Evolutionary conservation across 495 filamentous ascomycete genomes (phyloP).

Genomic region (Haplographium delicatum): DNA sequence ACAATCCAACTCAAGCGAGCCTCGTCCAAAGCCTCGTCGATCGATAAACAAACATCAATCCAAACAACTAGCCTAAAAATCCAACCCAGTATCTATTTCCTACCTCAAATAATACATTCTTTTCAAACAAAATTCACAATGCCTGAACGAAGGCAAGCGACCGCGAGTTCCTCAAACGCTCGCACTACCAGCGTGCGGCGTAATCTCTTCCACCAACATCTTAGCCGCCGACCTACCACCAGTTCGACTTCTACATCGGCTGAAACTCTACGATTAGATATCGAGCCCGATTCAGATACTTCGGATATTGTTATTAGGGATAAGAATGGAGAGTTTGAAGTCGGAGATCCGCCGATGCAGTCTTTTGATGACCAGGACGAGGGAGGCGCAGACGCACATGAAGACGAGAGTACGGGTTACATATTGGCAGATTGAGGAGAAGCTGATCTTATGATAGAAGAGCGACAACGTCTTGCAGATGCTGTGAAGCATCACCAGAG

Average conservation of each 20-base stretch:
- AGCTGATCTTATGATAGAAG: constrained; percentile 27
- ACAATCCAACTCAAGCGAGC: constrained; percentile 10
- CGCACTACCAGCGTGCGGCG: constrained; percentile 42
- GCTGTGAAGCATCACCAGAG: constrained; percentile 52
- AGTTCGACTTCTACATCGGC: constrained; percentile 37
- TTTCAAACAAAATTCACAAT: constrained; percentile 10
- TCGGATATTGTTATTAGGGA: constrained; percentile 73
- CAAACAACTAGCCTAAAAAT: too few relatives aligned
- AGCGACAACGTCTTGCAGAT: constrained; percentile 45
- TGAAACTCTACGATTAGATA: constrained; percentile 23
- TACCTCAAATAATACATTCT: neutral
- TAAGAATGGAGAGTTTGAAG: constrained; percentile 65
- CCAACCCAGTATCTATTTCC: constrained; percentile 17
- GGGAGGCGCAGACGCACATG: constrained; percentile 33
- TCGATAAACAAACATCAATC: neutral
- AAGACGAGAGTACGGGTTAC: constrained; percentile 27
- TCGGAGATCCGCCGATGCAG: constrained; percentile 57
- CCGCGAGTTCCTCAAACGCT: constrained; percentile 4
- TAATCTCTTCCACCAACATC: constrained; percentile 69
- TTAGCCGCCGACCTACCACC: constrained; percentile 61
- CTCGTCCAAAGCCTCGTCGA: constrained; percentile 12
- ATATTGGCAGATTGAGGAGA: neutral
- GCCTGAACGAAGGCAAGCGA: constrained; percentile 19
- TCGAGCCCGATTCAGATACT: constrained; percentile 39
- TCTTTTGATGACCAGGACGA: constrained; percentile 40